Conservation (phyloP, 2,329 filamentous ascomycete species). For the Hymenoscyphus linearis region DNA sequence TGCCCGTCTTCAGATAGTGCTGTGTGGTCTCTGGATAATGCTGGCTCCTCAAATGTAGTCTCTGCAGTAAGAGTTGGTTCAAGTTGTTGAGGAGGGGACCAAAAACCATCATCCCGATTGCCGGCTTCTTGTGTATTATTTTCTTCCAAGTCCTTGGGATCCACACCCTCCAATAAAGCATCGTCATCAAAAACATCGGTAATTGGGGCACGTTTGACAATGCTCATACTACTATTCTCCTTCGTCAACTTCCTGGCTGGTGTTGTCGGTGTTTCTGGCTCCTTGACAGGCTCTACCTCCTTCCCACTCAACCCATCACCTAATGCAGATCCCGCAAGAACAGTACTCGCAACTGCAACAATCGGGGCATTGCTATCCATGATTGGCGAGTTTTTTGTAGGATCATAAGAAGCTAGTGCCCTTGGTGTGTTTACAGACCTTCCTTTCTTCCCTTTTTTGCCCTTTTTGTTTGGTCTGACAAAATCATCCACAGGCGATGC, state of each 20-base stretch:
- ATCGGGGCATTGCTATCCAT: conserved; percentile 21
- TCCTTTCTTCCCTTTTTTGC: conserved; percentile 36
- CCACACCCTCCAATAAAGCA: conserved; percentile 40
- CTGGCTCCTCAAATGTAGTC: conserved; percentile 8
- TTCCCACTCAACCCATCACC: conserved; percentile 5
- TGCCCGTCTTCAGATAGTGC: background rate
- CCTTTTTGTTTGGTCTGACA: conserved; percentile 32
- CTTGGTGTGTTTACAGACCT: conserved; percentile 15
- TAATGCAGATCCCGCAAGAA: conserved; percentile 12
- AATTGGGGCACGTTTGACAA: conserved; percentile 36
- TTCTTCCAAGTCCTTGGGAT: conserved; percentile 32
- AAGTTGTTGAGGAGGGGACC: conserved; percentile 30
- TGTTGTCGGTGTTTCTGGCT: conserved; percentile 24
- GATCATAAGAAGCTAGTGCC: conserved; percentile 6
- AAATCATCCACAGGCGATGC: conserved; percentile 23
- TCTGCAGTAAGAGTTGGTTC: conserved; percentile 7
- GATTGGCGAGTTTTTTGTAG: conserved; percentile 15
- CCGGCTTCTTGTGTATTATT: conserved; percentile 15
- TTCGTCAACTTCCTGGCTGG: conserved; percentile 33
- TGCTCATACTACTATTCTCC: conserved; percentile 35
- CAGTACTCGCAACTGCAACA: conserved; percentile 15
- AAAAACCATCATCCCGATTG: conserved; percentile 30
- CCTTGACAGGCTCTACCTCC: conserved; percentile 4
- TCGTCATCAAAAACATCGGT: conserved; percentile 44
- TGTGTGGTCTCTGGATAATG: conserved; percentile 4